A percentile compares a stretch with the other conserved stretches of the same genome.
Conservation (phyloP, 441 rosid genomes). For the Biscutella laevigata region DNA sequence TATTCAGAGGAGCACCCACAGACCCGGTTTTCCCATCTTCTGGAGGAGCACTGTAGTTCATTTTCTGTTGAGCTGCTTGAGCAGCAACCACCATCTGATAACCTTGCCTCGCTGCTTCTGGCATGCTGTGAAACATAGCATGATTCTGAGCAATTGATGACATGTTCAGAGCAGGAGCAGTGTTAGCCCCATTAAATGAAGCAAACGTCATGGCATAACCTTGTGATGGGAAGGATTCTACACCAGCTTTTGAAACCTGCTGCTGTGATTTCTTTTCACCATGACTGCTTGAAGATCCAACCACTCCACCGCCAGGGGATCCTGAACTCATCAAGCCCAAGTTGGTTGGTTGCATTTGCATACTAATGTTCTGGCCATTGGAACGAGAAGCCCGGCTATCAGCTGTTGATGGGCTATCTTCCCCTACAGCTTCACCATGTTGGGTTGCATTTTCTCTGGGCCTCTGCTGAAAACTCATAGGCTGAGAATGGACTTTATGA, state of each 20-base stretch:
- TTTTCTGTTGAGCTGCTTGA: constrained; percentile 70
- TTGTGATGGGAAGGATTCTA: constrained; percentile 51
- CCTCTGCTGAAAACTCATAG: constrained; percentile 49
- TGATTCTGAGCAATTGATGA: constrained; percentile 68
- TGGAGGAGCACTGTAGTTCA: constrained; percentile 42
- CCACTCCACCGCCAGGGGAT: constrained; percentile 35
- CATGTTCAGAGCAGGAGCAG: constrained; percentile 50
- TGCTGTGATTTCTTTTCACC: constrained; percentile 60
- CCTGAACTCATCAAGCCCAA: constrained; percentile 58
- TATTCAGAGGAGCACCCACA: constrained; percentile 32
- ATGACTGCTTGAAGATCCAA: constrained; percentile 32
- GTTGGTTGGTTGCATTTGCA: constrained; percentile 57
- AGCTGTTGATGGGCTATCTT: constrained; percentile 77
- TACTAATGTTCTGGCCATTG: constrained; percentile 58
- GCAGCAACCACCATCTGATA: constrained; percentile 55
- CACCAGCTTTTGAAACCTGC: constrained; percentile 46
- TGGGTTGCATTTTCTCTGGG: constrained; percentile 48
- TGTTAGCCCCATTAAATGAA: constrained; percentile 47
- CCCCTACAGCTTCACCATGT: constrained; percentile 58
- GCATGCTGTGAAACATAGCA: constrained; percentile 57
- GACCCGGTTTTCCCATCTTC: constrained; percentile 66
- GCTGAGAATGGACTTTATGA: constrained; percentile 52
- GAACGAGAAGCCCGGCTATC: constrained; percentile 62
- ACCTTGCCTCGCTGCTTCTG: constrained; percentile 62
- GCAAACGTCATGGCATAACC: constrained; percentile 87